Evolutionary conservation across 208 protist genomes (phyloP).

Genomic region (Leishmania braziliensis): DNA sequence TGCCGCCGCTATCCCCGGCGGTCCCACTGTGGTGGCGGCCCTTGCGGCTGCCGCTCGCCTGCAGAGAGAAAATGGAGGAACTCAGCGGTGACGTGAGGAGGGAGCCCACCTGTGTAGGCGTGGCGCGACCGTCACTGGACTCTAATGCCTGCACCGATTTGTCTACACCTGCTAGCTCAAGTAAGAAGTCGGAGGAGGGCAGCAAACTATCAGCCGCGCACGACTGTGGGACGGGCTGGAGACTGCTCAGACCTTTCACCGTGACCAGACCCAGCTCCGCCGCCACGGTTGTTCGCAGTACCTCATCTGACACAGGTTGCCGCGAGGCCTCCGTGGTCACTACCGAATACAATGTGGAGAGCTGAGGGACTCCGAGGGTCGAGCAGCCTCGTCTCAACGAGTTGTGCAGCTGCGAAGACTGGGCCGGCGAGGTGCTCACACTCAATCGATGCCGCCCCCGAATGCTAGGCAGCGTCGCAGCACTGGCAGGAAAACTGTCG

Average conservation of each 20-base stretch:
- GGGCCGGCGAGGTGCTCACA: not conserved
- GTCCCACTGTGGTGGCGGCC: not conserved
- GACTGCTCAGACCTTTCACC: constrained; percentile 41
- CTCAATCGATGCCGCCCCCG: not conserved
- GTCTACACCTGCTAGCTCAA: constrained; percentile 21
- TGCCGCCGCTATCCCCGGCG: constrained; percentile 5
- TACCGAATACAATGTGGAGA: not conserved
- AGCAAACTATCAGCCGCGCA: constrained; percentile 30
- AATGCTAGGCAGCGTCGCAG: not conserved
- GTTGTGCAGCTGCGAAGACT: not conserved
- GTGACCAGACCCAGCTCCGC: constrained; percentile 41
- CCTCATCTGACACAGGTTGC: constrained; percentile 8
- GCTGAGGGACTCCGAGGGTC: not conserved
- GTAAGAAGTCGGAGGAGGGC: constrained; percentile 22
- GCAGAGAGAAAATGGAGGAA: not conserved
- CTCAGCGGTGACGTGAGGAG: not conserved
- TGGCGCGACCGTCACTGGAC: not conserved
- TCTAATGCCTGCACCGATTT: not conserved
- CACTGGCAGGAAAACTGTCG: not conserved
- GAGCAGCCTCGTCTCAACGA: not conserved
- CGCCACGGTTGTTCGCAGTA: constrained; percentile 35
- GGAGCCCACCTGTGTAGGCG: not conserved
- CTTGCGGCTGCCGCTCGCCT: constrained; percentile 2
- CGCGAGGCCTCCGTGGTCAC: not conserved
- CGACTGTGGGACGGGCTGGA: constrained; percentile 32